Base-by-base conservation (phyloP, 1,284 basidiomycete genomes). In the Irpex sp. region DNA sequence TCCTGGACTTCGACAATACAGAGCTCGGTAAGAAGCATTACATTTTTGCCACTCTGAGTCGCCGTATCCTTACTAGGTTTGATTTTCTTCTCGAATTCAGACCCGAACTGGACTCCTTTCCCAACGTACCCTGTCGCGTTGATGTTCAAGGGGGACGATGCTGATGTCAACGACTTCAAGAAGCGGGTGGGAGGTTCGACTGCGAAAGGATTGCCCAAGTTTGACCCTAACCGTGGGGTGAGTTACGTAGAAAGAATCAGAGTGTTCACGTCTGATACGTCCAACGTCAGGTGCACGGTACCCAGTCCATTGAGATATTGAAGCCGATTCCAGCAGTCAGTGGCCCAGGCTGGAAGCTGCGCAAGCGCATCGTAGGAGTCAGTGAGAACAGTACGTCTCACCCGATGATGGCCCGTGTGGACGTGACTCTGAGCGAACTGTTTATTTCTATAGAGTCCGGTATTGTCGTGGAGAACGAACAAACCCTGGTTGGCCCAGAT, bases 381-480 rank as follows among this genome's bases (percentile, higher is more conserved):
- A 83, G 83, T 59, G 92, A 94, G 77, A 94, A 94, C 73, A 93
- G 92, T 92, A 68, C 58, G 87, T 73, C 9, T 15, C 26, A 36
- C n/a, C 17, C 13, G 49, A 47, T n/a, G 40, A 21, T 34, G 26
- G 17, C 19, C 44, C 57, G 31, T 17, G 9, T 47, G 7, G 21
- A 3, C 17, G 40, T 37, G 34, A 21, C 11, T 9, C 21, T 36
- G 49, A 17, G 6, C 40, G 21, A 59, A 1, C n/a, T 26, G 13
- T 58, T 44, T 26, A 8, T 58, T n/a, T 58, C 17, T n/a, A 60
- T 66, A 93, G 91, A 91, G 73, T 88, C 85, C 56, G 93, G 93
- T 2, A 85, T 94, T 64, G 84, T 94, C 61, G 65, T 92, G 11
- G 91, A 90, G 59, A 76, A 74, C 13, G 90, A 93, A 71, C 80